These are phyloP conservation scores for Penicillium chermesinum DNA, from an alignment of 495 filamentous ascomycete genomes.

Conservation along the genomic window DNA sequence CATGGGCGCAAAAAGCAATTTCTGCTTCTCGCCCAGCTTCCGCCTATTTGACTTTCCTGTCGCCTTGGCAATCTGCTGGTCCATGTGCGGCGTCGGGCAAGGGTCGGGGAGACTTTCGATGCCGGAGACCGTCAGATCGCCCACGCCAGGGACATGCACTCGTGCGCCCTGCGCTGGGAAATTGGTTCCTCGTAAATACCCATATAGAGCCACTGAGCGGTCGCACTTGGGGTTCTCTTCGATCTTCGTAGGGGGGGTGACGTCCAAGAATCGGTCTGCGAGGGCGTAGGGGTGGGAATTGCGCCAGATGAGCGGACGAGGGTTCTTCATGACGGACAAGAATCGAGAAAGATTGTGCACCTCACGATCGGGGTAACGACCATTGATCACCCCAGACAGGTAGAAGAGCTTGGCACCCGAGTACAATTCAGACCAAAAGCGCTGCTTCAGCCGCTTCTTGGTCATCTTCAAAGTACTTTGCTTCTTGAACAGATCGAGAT, in stretches of 20 bases:
- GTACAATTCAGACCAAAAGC: constrained; percentile 95
- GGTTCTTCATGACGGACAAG: constrained; percentile 97
- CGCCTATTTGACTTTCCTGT: constrained; percentile 72
- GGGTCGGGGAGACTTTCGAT: constrained; percentile 90
- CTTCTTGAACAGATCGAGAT: constrained; percentile 91
- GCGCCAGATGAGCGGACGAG: constrained; percentile 90
- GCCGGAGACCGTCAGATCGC: constrained; percentile 78
- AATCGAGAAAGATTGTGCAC: constrained; percentile 93
- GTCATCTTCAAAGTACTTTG: constrained; percentile 81
- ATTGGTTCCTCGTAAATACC: constrained; percentile 93
- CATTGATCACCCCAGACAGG: constrained; percentile 90
- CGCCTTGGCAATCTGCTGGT: constrained; percentile 74
- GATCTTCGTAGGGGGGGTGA: constrained; percentile 85
- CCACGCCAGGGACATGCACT: constrained; percentile 89
- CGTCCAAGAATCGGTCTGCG: constrained; percentile 87
- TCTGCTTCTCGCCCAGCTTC: constrained; percentile 89
- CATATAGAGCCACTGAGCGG: constrained; percentile 83
- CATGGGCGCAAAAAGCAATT: constrained; percentile 94
- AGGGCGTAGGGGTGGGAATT: constrained; percentile 92
- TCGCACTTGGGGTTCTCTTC: constrained; percentile 86
- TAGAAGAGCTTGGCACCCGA: constrained; percentile 96
- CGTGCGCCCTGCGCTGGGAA: constrained; percentile 81
- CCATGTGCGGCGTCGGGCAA: constrained; percentile 87
- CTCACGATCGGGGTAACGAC: constrained; percentile 93
- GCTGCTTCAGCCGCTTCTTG: constrained; percentile 92